A percentile compares a stretch with the other conserved stretches of the same genome.
These are phyloP conservation scores for Apiospora rasikravindrae DNA, from an alignment of 2,329 filamentous ascomycete species.

Conservation along the genomic window DNA sequence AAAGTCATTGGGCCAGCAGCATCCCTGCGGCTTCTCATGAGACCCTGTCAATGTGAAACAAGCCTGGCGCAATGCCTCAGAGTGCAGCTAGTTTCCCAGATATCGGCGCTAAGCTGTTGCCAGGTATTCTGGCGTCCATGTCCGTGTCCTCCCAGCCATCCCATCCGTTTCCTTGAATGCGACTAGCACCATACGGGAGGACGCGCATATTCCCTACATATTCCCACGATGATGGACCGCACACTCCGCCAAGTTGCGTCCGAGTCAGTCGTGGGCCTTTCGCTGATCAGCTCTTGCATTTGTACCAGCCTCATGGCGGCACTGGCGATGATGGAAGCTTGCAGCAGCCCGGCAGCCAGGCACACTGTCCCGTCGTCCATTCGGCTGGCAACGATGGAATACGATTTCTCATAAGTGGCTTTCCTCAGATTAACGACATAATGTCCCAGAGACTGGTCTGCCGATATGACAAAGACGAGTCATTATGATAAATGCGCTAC, in stretches of 20 bases:
- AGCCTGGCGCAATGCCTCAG: conserved; percentile 57
- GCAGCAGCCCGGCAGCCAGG: background rate
- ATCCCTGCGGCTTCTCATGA: conserved; percentile 33
- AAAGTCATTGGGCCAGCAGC: conserved; percentile 18
- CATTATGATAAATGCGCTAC: conserved; percentile 16
- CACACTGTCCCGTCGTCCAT: background rate
- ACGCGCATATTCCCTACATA: conserved; percentile 15
- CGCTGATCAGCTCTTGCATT: conserved; percentile 4
- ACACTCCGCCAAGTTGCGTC: conserved; percentile 5
- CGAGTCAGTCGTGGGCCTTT: conserved; percentile 1
- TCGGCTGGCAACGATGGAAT: background rate
- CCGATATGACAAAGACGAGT: conserved; percentile 10
- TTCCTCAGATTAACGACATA: conserved; percentile 12
- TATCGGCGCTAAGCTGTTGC: conserved; percentile 42
- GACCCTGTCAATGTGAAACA: conserved; percentile 52
- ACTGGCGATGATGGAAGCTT: background rate
- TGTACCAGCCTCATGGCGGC: conserved; percentile 2
- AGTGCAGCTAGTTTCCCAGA: conserved; percentile 43
- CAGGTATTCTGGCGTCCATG: conserved; percentile 27
- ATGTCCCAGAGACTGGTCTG: background rate
- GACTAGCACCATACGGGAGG: conserved; percentile 16
- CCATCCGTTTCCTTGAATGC: conserved; percentile 9
- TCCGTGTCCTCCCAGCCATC: conserved; percentile 4
- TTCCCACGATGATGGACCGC: conserved; percentile 13
- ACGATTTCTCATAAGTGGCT: background rate